phyloP scores from a whole-genome alignment of 2,329 filamentous ascomycete genomes.

The Tolypocladium ophioglossoides region DNA sequence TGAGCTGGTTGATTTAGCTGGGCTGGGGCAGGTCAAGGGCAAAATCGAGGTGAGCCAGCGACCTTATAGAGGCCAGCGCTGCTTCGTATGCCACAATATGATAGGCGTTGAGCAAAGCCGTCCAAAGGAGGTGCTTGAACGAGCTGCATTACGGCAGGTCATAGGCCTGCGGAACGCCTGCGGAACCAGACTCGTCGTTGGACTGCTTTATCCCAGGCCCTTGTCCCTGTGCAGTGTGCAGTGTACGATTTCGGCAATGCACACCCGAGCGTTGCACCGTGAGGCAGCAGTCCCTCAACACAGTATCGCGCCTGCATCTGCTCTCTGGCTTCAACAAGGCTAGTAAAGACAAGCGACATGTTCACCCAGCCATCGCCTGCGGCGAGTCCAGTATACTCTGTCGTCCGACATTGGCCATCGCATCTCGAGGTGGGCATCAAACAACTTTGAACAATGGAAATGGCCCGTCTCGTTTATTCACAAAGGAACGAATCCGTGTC shows the following conservation, averaged over 20 bases:
- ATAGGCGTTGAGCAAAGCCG: background rate
- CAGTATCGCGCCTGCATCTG: too few species aligned
- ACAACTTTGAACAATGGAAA: too few species aligned
- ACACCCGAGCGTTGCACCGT: background rate
- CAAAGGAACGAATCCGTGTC: too few species aligned
- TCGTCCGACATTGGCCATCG: too few species aligned
- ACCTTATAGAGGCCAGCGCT: background rate
- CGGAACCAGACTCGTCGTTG: background rate
- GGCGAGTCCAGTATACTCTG: too few species aligned
- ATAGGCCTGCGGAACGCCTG: background rate
- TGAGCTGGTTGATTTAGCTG: background rate
- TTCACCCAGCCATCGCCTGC: too few species aligned
- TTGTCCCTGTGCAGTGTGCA: background rate
- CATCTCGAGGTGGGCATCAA: too few species aligned
- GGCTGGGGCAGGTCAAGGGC: background rate
- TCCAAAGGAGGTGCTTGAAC: background rate
- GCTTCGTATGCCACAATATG: background rate
- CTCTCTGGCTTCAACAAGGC: too few species aligned
- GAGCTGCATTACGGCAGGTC: background rate
- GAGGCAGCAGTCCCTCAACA: too few species aligned
- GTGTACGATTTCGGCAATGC: background rate
- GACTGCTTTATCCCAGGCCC: background rate
- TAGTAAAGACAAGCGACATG: too few species aligned
- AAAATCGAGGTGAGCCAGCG: background rate
- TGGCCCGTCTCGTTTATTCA: too few species aligned